Base-by-base conservation (phyloP, 108 stramenopile genomes). In the Epipyxis sp. region DNA sequence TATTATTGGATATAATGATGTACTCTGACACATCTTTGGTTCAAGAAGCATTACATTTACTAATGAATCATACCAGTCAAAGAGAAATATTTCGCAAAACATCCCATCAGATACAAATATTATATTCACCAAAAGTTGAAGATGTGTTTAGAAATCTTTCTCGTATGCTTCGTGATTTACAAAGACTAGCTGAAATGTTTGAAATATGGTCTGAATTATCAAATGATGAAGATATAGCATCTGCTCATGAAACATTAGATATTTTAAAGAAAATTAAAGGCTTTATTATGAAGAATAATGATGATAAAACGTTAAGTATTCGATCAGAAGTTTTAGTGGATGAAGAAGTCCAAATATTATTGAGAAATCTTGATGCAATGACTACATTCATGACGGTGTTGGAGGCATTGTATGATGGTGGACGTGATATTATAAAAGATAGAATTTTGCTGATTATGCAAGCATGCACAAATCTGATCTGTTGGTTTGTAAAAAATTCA, bases 141-240 rank as follows among this genome's bases (percentile, higher is more conserved):
- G 71, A 13, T 32, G 25, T 54, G 6, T 74, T 13, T 57, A 39
- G 20, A 10, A 54, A 46, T 27, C 27, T 74, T 16, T 10, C 32
- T 39, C 25, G 27, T 3, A 46, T 54, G 71, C 13, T 74, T 13
- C 44, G 50, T 29, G 44, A 54, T 39, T 54, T 74, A 42, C 3
- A 37, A 32, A 74, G 50, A 27, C 43, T 74, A 32, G 71, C 71
- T 10, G 71, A 74, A 42, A 74, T 42, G 27, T 74, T 74, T 74
- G 71, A 74, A 32, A 74, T 74, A 30, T 74, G 71, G 71, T 39
- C 41, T 46, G 71, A 74, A 30, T 74, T 74, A 57, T 3, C 3
- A 42, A 74, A 13, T 27, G 71, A 46, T 30, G 71, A 27, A 37
- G 71, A 74, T 74, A 13, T 43, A 46, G 6, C 10, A 27, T 29